These are phyloP conservation scores for Candida argentea DNA, from an alignment of 805 yeast species.

Conservation along the genomic window DNA sequence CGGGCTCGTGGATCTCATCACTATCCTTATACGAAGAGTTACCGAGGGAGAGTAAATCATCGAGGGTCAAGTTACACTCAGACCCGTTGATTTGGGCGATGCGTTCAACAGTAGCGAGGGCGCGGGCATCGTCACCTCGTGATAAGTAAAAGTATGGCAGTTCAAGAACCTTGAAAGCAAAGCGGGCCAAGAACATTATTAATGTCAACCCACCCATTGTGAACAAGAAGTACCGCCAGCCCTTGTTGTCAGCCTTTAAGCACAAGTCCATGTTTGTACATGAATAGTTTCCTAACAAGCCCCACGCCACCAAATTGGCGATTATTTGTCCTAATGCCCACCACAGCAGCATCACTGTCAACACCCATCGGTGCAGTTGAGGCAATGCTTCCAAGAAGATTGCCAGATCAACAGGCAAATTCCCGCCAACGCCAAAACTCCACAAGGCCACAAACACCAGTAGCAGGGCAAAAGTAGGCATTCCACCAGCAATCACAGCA, in stretches of 20 bases:
- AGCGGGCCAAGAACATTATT: slow-evolving; percentile 20
- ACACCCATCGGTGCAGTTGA: slow-evolving; percentile 13
- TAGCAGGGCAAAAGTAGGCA: slow-evolving; percentile 14
- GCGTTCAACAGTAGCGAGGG: slow-evolving; percentile 30
- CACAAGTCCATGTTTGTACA: slow-evolving; percentile 31
- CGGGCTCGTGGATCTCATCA: slow-evolving; percentile 9
- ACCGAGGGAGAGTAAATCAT: slow-evolving; percentile 32
- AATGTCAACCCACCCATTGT: slow-evolving; percentile 41
- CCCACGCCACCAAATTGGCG: slow-evolving; percentile 46
- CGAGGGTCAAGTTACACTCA: slow-evolving; percentile 31
- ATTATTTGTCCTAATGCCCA: slow-evolving; percentile 58
- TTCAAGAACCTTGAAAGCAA: slow-evolving; percentile 36
- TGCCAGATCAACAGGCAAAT: slow-evolving; percentile 16
- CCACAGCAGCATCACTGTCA: slow-evolving; percentile 17
- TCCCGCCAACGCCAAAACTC: slow-evolving; percentile 20
- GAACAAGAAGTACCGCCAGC: slow-evolving; percentile 50
- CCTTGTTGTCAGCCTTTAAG: slow-evolving; percentile 37
- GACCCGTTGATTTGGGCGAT: slow-evolving; percentile 39
- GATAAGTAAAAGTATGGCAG: slow-evolving; percentile 48
- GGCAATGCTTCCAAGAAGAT: slow-evolving; percentile 18
- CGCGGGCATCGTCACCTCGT: slow-evolving; percentile 41
- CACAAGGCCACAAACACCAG: slow-evolving; percentile 14
- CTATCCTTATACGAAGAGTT: too few relatives aligned
- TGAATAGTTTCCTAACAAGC: slow-evolving; percentile 38
- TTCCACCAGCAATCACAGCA: slow-evolving; percentile 12